Evolutionary conservation across 2,329 filamentous ascomycete species (phyloP).

Genomic region (Didymella lethalis): DNA sequence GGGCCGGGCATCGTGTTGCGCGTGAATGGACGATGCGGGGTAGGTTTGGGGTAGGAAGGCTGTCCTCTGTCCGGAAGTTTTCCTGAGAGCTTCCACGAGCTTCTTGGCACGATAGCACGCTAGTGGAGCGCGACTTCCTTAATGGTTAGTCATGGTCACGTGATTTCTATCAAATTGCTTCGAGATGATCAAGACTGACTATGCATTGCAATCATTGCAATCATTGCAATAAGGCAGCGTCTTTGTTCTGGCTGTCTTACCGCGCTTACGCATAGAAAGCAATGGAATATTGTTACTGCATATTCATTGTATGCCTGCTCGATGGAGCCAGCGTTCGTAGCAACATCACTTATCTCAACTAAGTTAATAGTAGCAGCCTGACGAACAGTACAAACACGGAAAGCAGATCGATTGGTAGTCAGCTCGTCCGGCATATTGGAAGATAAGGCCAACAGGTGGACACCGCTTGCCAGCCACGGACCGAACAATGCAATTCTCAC

Average conservation of each 20-base stretch:
- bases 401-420: not conserved
- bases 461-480: not conserved
- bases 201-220: not conserved
- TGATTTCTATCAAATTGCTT: not conserved
- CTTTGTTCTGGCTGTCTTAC: not conserved
- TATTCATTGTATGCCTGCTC: not conserved
- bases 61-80: constrained; percentile 15
- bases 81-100: constrained; percentile 18
- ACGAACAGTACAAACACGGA: not conserved
- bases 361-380: not conserved
- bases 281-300: too few species aligned
- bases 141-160: constrained; percentile 5
- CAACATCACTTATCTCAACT: not conserved
- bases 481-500: not conserved
- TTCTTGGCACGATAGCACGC: constrained; percentile 21
- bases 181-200: not conserved
- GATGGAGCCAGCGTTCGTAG: not conserved
- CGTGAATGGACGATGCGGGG: constrained; percentile 25
- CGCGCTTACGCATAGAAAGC: not conserved
- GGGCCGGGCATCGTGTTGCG: constrained; percentile 47
- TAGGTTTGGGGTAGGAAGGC: constrained; percentile 6
- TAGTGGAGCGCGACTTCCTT: constrained; percentile 11
- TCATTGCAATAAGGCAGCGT: not conserved
- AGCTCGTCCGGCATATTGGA: not conserved
- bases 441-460: not conserved